These are phyloP conservation scores for Penicillium capsulatum DNA, from an alignment of 2,329 filamentous ascomycete genomes.

Conservation along the genomic window DNA sequence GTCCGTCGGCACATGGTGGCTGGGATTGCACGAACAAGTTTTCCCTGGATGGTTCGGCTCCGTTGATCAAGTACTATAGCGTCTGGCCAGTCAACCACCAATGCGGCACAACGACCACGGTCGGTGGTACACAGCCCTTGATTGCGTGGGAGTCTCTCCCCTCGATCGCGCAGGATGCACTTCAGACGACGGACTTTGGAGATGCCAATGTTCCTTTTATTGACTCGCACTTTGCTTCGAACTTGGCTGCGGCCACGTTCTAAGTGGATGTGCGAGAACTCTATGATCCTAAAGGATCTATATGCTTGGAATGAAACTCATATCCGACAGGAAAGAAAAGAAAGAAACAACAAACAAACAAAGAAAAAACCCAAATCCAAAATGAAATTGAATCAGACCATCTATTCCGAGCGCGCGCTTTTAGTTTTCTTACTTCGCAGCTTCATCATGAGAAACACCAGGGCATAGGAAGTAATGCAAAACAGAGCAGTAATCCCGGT, in stretches of 20 bases:
- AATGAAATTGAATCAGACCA: no score
- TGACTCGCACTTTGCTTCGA: constrained; percentile 45
- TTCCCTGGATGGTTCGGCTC: constrained; percentile 41
- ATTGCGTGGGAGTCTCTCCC: constrained; percentile 51
- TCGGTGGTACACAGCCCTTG: constrained; percentile 46
- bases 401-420: constrained; percentile 40
- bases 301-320: no score
- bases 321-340: no score
- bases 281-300: not conserved
- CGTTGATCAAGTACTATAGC: constrained; percentile 49
- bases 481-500: constrained; percentile 45
- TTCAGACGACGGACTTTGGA: constrained; percentile 47
- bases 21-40: constrained; percentile 45
- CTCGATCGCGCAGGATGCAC: constrained; percentile 39
- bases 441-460: constrained; percentile 50
- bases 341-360: no score
- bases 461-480: constrained; percentile 40
- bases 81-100: constrained; percentile 49
- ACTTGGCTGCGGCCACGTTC: constrained; percentile 40
- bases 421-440: constrained; percentile 48
- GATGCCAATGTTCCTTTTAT: constrained; percentile 48
- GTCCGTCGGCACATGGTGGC: constrained; percentile 50
- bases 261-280: constrained; percentile 12
- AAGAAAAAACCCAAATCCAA: no score
- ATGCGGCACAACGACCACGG: constrained; percentile 38